Evolutionary conservation across 371 early-diverging fungal genomes (phyloP), one percentile per base, ranked within the genome.

Genomic region (Mucor indicus): DNA sequence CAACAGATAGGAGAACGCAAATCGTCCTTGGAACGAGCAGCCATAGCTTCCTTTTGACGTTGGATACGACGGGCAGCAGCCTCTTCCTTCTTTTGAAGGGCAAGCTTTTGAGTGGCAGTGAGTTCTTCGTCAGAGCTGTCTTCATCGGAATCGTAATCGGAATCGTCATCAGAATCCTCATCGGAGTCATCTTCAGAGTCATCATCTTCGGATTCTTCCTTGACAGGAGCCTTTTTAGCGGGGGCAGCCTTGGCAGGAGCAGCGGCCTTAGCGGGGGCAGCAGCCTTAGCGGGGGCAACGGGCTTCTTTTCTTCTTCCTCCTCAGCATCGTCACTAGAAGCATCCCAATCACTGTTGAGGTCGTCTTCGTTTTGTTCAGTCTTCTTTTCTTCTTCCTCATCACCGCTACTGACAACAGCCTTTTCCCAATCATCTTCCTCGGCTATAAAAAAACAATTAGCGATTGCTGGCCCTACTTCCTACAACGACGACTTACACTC

Each of bases 1-100:
- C 95, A 94, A 81, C 97, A 96, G 73, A 99, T 99, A 9, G 99
- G 99, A 27, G 97, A 97, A 53, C 99, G 95, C 55, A 98, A 75
- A 59, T 96, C 79, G 48, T 92, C 93, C 58, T 81, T 84, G 16
- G 91, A 89, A 44, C 93, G 83, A 11, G 89, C 87, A 10, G 89
- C 93, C 80, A 91, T 65, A 13, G 93, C 93, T 11, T 84, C 88
- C 46, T 85, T 72, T 50, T 80, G 69, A 36, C 92, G 81, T 54
- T 86, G 83, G 49, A 75, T 57, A 55, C 91, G 85, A 35, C 91
- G 86, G 19, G 80, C 85, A 10, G 84, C 80, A 12, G 95, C 92
- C 40, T 91, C 92, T 64, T 86, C 80, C 67, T 88, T 92, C 55
- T 85, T 80, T 58, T 84, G 52, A 38, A 83, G 52, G 0, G 81